phyloP scores from a whole-genome alignment of 2,329 filamentous ascomycete species.

The Triangularia setosa region DNA sequence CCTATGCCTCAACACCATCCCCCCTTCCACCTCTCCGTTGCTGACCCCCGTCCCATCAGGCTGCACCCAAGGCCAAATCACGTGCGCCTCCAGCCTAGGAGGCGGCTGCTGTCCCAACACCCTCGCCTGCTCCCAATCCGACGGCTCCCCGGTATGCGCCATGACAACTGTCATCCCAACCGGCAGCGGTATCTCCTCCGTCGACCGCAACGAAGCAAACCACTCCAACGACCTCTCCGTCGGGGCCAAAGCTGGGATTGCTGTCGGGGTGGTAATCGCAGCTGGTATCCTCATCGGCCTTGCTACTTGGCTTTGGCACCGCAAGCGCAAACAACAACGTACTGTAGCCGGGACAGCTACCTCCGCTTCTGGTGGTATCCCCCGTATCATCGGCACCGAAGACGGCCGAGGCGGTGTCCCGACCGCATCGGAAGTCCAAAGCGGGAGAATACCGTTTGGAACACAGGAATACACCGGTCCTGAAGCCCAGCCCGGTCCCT shows the following conservation, averaged over 20 bases:
- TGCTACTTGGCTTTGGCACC: not conserved
- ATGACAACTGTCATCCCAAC: not conserved
- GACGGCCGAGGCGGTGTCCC: not conserved
- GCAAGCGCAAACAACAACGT: not conserved
- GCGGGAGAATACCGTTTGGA: not conserved
- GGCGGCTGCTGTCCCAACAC: not conserved
- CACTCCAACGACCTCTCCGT: not conserved
- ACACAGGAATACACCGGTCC: not conserved
- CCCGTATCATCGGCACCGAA: not conserved
- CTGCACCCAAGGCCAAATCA: not conserved
- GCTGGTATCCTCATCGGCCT: not conserved
- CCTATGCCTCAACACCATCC: not conserved
- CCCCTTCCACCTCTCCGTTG: not conserved
- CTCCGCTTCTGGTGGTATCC: not conserved
- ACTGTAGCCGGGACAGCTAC: not conserved
- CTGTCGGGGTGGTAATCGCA: not conserved
- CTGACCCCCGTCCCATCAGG: not conserved
- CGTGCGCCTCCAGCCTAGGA: not conserved
- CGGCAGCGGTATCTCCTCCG: not conserved
- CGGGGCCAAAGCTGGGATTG: not conserved
- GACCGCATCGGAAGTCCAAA: not conserved
- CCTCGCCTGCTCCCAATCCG: not conserved
- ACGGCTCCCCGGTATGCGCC: not conserved
- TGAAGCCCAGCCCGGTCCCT: not conserved
- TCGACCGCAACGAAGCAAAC: not conserved